Base-by-base conservation (phyloP, 2,329 filamentous ascomycete species). In the Drechslerella stenobrocha region DNA sequence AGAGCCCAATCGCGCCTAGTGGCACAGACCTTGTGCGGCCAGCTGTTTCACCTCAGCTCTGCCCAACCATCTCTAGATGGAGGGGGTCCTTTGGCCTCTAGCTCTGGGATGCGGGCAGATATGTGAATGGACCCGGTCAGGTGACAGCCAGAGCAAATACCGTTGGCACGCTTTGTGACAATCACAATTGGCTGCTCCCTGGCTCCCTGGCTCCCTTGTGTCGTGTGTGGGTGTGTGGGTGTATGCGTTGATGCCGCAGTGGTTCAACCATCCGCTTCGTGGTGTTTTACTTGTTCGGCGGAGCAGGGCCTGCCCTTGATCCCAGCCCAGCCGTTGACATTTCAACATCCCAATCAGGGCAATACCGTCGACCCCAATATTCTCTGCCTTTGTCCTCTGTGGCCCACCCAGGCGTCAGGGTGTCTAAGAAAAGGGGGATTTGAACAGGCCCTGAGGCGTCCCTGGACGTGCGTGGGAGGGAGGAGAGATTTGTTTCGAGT, bases 361-460 rank as follows among this genome's bases (percentile, higher is more conserved):
- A 42, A 42, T 42, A 20, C 18, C 37, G 15, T 18, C 37, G 22
- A 42, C 2, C 15, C 37, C 15, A 18, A 20, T 3, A 3, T 9
- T 20, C 37, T 42, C 22, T 2, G 4, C 37, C 18, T 3, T 20
- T 7, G 22, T 44, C 52, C 35, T 44, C 47, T 44, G 42, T 47
- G 53, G 52, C 60, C 60, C 52, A 52, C 60, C 32, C 51, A 52
- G 47, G 57, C 57, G 32, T 66, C 46, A 45, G 30, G 34, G 30
- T 66, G 61, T 66, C 61, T 66, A 35, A 66, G 61, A 66, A 53
- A 66, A 47, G 52, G 61, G 58, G 58, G 53, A 53, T 66, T 59
- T 37, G 40, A 37, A 48, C 52, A 53, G 37, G 4, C 44, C 51
- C 32, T 46, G 53, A 58, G 57, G 53, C 53, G 52, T n/a, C 57